Evolutionary conservation across 208 protist genomes (phyloP), one percentile per base, ranked within the genome.

Genomic region (Vickermania ingenoplastis): DNA sequence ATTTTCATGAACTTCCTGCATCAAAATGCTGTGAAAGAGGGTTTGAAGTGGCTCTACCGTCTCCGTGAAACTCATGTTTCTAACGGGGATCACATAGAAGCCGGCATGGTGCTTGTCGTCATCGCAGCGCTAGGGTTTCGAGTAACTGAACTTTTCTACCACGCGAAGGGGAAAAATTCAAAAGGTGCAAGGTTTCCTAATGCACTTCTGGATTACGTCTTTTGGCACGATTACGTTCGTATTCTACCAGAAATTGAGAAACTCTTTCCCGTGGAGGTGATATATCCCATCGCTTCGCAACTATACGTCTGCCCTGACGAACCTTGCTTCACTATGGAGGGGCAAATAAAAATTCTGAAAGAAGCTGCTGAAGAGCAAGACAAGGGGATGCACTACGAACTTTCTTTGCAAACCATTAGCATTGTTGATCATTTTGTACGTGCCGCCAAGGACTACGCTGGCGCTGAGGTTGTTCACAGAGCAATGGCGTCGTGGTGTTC

Each of bases 221-320:
- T 89, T 62, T 95, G 89, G 89, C 89, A 95, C n/a, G 85, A 95
- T 67, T 95, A 92, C 57, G 89, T 91, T 27, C 82, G 85, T 53
- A 69, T 95, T 41, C 70, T 95, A 17, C 89, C 89, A 4, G 85
- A 91, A 61, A 63, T 86, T 3, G 85, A 92, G 36, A 29, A 53
- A 14, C 59, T 91, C 36, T 53, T 95, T 14, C 65, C 80, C 2
- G 73, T 57, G 0, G 84, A 92, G 51, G 87, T 74, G 22, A 69
- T 91, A 21, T 89, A 89, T 67, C 69, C 66, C 26, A 85, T 92
- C 58, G 89, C 89, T 3, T 79, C 75, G 30, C 79, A 91, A 59
- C 67, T 92, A 31, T 79, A 83, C 58, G 75, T 82, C 27, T 88
- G 78, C 67, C 89, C 89, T 14, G 77, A 91, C 49, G 85, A 92